A percentile compares a stretch with the other conserved stretches of the same genome.
phyloP scores from a whole-genome alignment of 2,329 filamentous ascomycete species.

The Aspergillus tanneri region DNA sequence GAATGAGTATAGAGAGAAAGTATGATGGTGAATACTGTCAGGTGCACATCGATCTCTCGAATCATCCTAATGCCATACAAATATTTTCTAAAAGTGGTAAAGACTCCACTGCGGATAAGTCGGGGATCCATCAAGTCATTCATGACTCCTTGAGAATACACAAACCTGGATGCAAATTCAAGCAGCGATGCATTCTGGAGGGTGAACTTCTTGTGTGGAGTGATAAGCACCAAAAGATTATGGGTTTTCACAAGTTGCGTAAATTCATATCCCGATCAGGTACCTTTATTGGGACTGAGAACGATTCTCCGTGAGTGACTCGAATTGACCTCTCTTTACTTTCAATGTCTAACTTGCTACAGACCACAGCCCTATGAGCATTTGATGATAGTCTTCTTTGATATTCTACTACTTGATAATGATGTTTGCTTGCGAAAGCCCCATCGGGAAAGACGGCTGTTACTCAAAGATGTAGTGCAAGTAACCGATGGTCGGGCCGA shows the following conservation, averaged over 20 bases:
- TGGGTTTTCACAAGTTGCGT: slow-evolving; percentile 78
- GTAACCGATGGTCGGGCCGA: slow-evolving; percentile 62
- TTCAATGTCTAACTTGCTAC: slow-evolving; percentile 17
- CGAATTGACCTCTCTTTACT: neutral
- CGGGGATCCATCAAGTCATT: slow-evolving; percentile 62
- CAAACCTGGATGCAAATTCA: slow-evolving; percentile 57
- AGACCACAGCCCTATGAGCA: slow-evolving; percentile 55
- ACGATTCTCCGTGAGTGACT: slow-evolving; percentile 64
- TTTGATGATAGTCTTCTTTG: slow-evolving; percentile 62
- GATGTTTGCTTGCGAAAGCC: slow-evolving; percentile 51
- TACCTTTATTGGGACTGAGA: slow-evolving; percentile 62
- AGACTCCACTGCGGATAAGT: slow-evolving; percentile 74
- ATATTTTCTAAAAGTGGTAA: slow-evolving; percentile 94
- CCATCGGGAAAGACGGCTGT: slow-evolving; percentile 44
- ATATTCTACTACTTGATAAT: slow-evolving; percentile 59
- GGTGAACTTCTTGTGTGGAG: slow-evolving; percentile 80
- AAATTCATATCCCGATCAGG: slow-evolving; percentile 77
- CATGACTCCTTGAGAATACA: slow-evolving; percentile 64
- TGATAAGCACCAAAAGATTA: slow-evolving; percentile 62
- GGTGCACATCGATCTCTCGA: slow-evolving; percentile 71
- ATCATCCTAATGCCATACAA: slow-evolving; percentile 57
- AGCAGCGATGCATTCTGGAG: slow-evolving; percentile 71
- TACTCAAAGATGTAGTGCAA: slow-evolving; percentile 58
- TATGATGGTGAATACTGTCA: slow-evolving; percentile 90
- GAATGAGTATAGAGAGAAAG: slow-evolving; percentile 75